Evolutionary conservation across 1,284 basidiomycete species (phyloP), one percentile per base, ranked within the genome.

Genomic region (Microbotryum lychnidis-dioicae): DNA sequence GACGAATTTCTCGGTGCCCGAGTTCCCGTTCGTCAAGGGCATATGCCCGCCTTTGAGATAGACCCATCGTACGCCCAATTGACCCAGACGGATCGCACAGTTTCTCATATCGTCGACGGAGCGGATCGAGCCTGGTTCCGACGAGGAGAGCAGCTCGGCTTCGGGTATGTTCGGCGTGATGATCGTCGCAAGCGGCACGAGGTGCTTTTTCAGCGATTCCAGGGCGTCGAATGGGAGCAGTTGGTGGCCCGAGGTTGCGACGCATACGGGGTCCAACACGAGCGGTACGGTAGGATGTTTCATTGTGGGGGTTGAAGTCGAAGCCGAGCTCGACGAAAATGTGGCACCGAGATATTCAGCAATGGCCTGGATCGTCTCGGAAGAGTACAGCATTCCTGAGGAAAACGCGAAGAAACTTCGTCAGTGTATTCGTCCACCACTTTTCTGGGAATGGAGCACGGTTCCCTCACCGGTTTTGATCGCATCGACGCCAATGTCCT

Each of bases 1-100:
- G 8, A 93, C 86, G 44, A 88, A 73, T 31, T 71, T 64, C 49
- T 66, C 53, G 42, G 57, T 52, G 2, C 63, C 60, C 23, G 29
- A 27, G 2, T 31, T 31, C 31, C 31, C 31, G 31, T 20, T 47
- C 56, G 46, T 54, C 76, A 81, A 75, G 0, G 76, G 75, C 7
- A 89, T 72, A 72, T 97, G 93, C 0, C 93, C 93, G 9, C 93
- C 93, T 73, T 97, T 97, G 63, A 97, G 76, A 3, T 97, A 79
- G 0, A 91, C 85, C 0, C 84, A 83, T 5, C 77, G 73, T 0
- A 81, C 75, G 0, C 84, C 85, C 3, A 82, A 73, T 0, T 62
- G 50, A 1, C 81, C 75, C 2, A 94, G 77, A 50, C 76, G 74
- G 53, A 76, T 74, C 0, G 86, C 85, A 1, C 85, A 84, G 1